A percentile compares a stretch with the other conserved stretches of the same genome.
Evolutionary conservation across 495 filamentous ascomycete genomes (phyloP).

Genomic region (Lentithecium fluviatile): DNA sequence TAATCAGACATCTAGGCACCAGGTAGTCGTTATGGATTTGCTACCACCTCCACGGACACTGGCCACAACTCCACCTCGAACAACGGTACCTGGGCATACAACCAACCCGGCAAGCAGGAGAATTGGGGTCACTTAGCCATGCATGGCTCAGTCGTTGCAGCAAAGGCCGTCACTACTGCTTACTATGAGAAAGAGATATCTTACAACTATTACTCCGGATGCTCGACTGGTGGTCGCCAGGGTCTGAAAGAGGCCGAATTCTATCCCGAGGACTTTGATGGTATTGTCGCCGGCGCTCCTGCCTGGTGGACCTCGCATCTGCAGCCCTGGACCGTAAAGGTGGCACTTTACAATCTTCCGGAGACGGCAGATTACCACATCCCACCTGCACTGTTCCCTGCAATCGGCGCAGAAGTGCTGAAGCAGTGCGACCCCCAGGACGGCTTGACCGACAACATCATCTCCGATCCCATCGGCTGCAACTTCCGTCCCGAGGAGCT

Average conservation of each 20-base stretch:
- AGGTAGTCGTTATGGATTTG: conserved; percentile 50
- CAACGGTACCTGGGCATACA: conserved; percentile 50
- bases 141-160: conserved; percentile 49
- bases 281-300: conserved; percentile 62
- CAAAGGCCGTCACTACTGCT: conserved; percentile 38
- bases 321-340: conserved; percentile 42
- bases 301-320: conserved; percentile 49
- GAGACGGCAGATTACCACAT: conserved; percentile 53
- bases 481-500: conserved; percentile 53
- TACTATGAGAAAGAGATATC: conserved; percentile 49
- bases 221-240: conserved; percentile 60
- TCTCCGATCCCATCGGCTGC: conserved; percentile 61
- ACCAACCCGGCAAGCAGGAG: conserved; percentile 39
- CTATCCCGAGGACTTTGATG: conserved; percentile 62
- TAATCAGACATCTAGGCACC: background rate
- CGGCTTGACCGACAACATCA: conserved; percentile 63
- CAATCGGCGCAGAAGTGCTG: conserved; percentile 58
- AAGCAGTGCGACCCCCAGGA: conserved; percentile 66
- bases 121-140: conserved; percentile 54
- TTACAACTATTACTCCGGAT: conserved; percentile 58
- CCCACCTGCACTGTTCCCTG: conserved; percentile 49
- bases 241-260: conserved; percentile 55
- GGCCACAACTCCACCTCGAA: conserved; percentile 50
- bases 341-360: conserved; percentile 38
- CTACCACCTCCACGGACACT: conserved; percentile 55